phyloP scores from a whole-genome alignment of 306 rosid genomes.

The Cucumis cinereus region DNA sequence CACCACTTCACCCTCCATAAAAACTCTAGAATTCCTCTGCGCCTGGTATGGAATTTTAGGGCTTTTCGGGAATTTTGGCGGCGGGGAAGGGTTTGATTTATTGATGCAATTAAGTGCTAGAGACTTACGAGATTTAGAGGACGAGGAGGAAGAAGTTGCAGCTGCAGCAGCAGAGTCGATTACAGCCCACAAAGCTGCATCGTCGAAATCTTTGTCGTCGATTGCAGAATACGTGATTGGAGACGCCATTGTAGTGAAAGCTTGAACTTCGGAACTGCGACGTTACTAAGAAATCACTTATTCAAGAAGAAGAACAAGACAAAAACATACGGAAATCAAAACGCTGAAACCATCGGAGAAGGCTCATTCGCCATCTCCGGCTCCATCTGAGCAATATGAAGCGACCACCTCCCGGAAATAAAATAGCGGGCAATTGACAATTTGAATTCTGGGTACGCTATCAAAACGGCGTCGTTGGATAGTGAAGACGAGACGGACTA shows the following conservation, averaged over 20 bases:
- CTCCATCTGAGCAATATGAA: background rate
- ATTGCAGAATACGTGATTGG: constrained; percentile 26
- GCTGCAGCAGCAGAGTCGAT: constrained; percentile 81
- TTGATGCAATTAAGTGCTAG: constrained; percentile 29
- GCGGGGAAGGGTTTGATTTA: constrained; percentile 34
- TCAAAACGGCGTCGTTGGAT: background rate
- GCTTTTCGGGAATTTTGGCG: constrained; percentile 17
- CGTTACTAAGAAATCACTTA: background rate
- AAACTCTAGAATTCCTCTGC: constrained; percentile 14
- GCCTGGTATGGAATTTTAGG: constrained; percentile 14
- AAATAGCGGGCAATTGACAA: background rate
- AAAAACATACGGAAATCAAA: background rate
- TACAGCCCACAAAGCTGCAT: constrained; percentile 81
- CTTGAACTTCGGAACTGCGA: background rate
- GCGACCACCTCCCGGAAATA: background rate
- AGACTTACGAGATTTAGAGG: constrained; percentile 32
- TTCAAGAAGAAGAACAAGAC: background rate
- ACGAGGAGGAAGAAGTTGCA: constrained; percentile 51
- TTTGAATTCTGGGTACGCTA: background rate
- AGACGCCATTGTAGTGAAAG: constrained; percentile 25
- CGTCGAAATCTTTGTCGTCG: constrained; percentile 86
- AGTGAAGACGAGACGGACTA: background rate
- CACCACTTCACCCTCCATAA: constrained; percentile 38
- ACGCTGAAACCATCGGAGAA: background rate
- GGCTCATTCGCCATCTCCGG: background rate